Conservation (phyloP, 306 rosid species). For the Cicer judaicum region DNA sequence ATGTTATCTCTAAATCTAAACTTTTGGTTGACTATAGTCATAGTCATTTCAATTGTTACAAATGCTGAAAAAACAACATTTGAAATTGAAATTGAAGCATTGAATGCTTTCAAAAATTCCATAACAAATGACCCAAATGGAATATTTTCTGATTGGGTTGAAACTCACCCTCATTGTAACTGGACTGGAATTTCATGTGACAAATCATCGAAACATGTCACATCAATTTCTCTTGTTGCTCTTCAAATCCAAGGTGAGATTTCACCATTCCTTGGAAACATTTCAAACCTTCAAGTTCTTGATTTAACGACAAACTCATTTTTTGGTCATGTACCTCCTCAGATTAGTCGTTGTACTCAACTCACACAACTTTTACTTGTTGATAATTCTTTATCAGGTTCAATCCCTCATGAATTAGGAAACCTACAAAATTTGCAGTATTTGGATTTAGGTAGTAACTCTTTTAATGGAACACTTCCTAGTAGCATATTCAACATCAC, state of each 20-base stretch:
- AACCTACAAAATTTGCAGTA: slow-evolving; percentile 52
- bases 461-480: slow-evolving; percentile 71
- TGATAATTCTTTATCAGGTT: slow-evolving; percentile 66
- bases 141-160: slow-evolving; percentile 65
- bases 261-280: slow-evolving; percentile 78
- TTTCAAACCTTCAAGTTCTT: slow-evolving; percentile 81
- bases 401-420: slow-evolving; percentile 70
- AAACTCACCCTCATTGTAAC: slow-evolving; percentile 62
- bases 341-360: slow-evolving; percentile 65
- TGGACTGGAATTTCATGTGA: slow-evolving; percentile 82
- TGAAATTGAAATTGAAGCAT: slow-evolving; percentile 64
- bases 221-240: slow-evolving; percentile 57
- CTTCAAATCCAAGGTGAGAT: slow-evolving; percentile 69
- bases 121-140: slow-evolving; percentile 60
- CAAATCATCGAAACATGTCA: slow-evolving; percentile 53
- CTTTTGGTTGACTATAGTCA: slow-evolving; percentile 40
- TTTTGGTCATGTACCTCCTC: slow-evolving; percentile 66
- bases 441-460: slow-evolving; percentile 60
- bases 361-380: slow-evolving; percentile 57
- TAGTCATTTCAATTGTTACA: slow-evolving; percentile 44
- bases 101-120: slow-evolving; percentile 71
- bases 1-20: slow-evolving; percentile 55
- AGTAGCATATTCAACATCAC: slow-evolving; percentile 73
- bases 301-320: slow-evolving; percentile 73
- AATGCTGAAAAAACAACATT: slow-evolving; percentile 48